Evolutionary conservation across 768 basidiomycete genomes (phyloP).

Genomic region (Nevesoporus exiguus): DNA sequence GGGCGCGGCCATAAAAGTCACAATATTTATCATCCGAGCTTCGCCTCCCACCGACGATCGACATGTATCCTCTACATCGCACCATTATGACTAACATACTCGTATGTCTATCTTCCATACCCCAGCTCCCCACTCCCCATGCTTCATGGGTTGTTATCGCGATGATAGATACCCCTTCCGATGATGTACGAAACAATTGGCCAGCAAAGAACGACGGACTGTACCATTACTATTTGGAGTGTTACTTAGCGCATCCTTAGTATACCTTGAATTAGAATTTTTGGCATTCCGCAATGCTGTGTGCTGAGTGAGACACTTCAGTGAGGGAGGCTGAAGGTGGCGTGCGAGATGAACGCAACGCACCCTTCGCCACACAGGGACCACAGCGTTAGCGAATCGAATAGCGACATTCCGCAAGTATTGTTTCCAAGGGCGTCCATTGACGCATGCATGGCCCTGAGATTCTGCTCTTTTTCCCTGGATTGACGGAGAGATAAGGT

Average conservation of each 20-base stretch:
- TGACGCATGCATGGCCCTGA: constrained; percentile 16
- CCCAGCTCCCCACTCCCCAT: constrained; percentile 10
- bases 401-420: constrained; percentile 9
- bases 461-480: constrained; percentile 11
- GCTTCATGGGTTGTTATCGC: constrained; percentile 25
- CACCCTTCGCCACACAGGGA: constrained; percentile 25
- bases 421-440: constrained; percentile 13
- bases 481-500: constrained; percentile 19
- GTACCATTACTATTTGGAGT: constrained; percentile 32
- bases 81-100: constrained; percentile 22
- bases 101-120: constrained; percentile 21
- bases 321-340: constrained; percentile 10
- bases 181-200: constrained; percentile 27
- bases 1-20: constrained; percentile 20
- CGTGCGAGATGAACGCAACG: constrained; percentile 5
- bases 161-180: constrained; percentile 33
- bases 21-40: constrained; percentile 25
- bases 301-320: background rate
- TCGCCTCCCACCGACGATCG: constrained; percentile 9
- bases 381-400: constrained; percentile 13
- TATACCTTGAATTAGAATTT: constrained; percentile 38
- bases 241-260: constrained; percentile 29
- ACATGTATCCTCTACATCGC: constrained; percentile 31
- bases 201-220: constrained; percentile 31
- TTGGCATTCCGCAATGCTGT: constrained; percentile 16